phyloP scores from a whole-genome alignment of 2,329 filamentous ascomycete genomes.

The Blastomyces percursus region DNA sequence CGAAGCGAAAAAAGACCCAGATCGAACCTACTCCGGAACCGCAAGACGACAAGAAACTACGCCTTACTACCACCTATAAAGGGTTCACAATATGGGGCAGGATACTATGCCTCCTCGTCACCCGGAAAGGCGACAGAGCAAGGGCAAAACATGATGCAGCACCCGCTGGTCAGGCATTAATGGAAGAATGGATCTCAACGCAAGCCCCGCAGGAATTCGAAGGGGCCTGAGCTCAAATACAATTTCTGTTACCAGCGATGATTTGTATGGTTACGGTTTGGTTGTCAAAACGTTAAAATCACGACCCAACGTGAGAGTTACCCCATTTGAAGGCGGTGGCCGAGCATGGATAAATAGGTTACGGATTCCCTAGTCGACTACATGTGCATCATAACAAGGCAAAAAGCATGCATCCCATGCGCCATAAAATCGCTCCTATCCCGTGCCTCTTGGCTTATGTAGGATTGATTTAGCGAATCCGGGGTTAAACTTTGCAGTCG shows the following conservation, averaged over 20 bases:
- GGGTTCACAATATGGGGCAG: constrained; percentile 93
- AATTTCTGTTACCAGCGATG: not conserved
- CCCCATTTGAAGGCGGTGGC: not conserved
- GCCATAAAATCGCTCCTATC: not conserved
- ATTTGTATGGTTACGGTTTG: not conserved
- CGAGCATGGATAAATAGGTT: not conserved
- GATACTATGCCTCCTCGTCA: constrained; percentile 82
- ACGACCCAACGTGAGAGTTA: not conserved
- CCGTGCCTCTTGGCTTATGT: not conserved
- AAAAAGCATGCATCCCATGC: not conserved
- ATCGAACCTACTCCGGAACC: constrained; percentile 27
- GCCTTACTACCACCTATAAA: constrained; percentile 78
- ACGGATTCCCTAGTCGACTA: not conserved
- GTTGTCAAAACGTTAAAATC: not conserved
- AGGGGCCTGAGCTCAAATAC: constrained; percentile 22
- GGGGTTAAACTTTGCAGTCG: not conserved
- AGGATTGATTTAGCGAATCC: not conserved
- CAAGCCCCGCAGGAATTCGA: constrained; percentile 41
- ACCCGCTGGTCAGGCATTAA: constrained; percentile 51
- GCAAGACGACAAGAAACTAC: constrained; percentile 80
- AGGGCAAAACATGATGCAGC: constrained; percentile 23
- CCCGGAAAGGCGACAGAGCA: constrained; percentile 48
- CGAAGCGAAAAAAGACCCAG: constrained; percentile 25
- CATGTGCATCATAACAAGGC: not conserved
- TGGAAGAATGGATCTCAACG: constrained; percentile 85